phyloP scores from a whole-genome alignment of 1,139 yeast species.

The Schizosaccharomyces versatilis region DNA sequence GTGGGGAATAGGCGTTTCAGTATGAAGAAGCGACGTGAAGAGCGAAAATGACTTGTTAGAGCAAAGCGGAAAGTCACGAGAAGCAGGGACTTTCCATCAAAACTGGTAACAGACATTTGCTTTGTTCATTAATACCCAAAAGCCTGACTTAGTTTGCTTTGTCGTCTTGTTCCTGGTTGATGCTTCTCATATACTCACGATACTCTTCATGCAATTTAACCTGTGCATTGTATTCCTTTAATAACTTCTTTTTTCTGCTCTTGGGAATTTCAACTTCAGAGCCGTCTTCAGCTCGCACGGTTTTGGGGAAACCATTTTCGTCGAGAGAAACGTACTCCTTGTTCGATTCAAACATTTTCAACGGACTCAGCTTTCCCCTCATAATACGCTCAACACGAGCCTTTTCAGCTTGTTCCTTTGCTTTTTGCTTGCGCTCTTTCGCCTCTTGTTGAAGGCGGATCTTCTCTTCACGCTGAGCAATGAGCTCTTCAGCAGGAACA shows the following conservation, averaged over 20 bases:
- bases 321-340: conserved; percentile 55
- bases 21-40: too few relatives aligned
- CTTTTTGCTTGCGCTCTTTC: conserved; percentile 23
- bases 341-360: conserved; percentile 41
- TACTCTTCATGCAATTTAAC: conserved; percentile 60
- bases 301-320: conserved; percentile 60
- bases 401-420: conserved; percentile 23
- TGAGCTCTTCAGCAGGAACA: conserved; percentile 48
- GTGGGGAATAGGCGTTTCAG: too few relatives aligned
- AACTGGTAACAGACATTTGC: too few relatives aligned
- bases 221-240: conserved; percentile 58
- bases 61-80: too few relatives aligned
- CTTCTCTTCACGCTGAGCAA: conserved; percentile 37
- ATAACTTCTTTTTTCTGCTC: conserved; percentile 60
- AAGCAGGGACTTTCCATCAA: too few relatives aligned
- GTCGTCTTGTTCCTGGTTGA: not conserved
- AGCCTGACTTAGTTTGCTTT: too few relatives aligned
- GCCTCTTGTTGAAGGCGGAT: conserved; percentile 29
- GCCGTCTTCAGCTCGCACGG: conserved; percentile 39
- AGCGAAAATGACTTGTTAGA: too few relatives aligned
- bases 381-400: conserved; percentile 30
- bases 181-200: conserved; percentile 10
- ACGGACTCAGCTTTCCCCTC: conserved; percentile 49
- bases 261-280: conserved; percentile 51
- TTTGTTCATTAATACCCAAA: too few relatives aligned